These are phyloP conservation scores for Fusarium sp. DNA, from an alignment of 2,329 filamentous ascomycete genomes.

Conservation along the genomic window DNA sequence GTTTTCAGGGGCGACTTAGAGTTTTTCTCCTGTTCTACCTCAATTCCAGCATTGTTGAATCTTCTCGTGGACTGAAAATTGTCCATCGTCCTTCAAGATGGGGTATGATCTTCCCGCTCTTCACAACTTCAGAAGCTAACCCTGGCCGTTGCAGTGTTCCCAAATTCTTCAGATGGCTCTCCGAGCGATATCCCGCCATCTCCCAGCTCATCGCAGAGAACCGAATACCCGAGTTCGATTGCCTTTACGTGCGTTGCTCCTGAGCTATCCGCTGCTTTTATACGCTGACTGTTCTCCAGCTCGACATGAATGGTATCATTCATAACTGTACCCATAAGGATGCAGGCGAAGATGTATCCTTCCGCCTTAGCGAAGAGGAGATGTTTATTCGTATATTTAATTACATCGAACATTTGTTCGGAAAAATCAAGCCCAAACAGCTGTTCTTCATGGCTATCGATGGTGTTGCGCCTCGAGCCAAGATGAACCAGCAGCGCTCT, in stretches of 20 bases:
- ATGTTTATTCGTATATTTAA: conserved; percentile 99
- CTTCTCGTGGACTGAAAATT: conserved; percentile 40
- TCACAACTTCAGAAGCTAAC: conserved; percentile 23
- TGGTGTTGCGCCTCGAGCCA: conserved; percentile 94
- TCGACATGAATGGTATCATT: conserved; percentile 99
- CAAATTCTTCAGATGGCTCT: conserved; percentile 99
- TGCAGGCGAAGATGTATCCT: conserved; percentile 84
- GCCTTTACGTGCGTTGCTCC: conserved; percentile 76
- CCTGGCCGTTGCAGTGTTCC: conserved; percentile 64
- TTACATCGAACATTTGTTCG: conserved; percentile 98
- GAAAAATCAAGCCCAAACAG: conserved; percentile 98
- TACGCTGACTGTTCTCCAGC: conserved; percentile 56
- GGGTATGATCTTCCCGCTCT: conserved; percentile 40
- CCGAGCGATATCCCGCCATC: conserved; percentile 97
- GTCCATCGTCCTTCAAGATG: conserved; percentile 45
- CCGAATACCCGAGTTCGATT: conserved; percentile 98
- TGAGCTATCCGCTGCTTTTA: conserved; percentile 23
- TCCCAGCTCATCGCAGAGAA: conserved; percentile 99
- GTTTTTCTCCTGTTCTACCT: conserved; percentile 9
- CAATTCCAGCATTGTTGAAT: conserved; percentile 14
- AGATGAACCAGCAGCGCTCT: conserved; percentile 99
- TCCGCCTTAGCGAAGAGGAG: conserved; percentile 94
- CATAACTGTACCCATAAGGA: conserved; percentile 99
- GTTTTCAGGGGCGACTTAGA: conserved; percentile 26
- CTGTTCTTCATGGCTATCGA: conserved; percentile 99